A percentile compares a stretch with the other conserved stretches of the same genome.
phyloP scores from a whole-genome alignment of 2,329 filamentous ascomycete species.

The Apiospora arundinis region DNA sequence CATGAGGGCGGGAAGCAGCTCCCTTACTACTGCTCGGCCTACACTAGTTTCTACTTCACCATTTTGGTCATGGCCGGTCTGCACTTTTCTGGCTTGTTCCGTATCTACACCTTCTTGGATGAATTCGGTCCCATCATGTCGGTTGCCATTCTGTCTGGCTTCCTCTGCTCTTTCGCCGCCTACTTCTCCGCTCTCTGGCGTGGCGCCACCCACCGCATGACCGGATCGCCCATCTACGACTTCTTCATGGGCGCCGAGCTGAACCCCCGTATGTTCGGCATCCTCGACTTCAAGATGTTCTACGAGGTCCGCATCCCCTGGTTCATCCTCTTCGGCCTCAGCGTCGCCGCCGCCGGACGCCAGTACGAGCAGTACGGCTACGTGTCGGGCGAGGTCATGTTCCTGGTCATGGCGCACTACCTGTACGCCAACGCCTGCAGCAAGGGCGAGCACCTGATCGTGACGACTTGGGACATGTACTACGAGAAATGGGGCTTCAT shows the following conservation, averaged over 20 bases:
- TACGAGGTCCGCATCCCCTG: constrained; percentile 91
- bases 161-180: constrained; percentile 79
- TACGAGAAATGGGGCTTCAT: constrained; percentile 98
- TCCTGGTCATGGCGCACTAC: constrained; percentile 88
- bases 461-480: constrained; percentile 95
- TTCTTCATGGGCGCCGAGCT: constrained; percentile 94
- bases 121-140: constrained; percentile 93
- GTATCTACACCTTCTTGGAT: constrained; percentile 89
- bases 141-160: constrained; percentile 91
- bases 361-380: constrained; percentile 88
- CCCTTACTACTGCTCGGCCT: constrained; percentile 91
- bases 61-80: constrained; percentile 73
- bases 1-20: constrained; percentile 86
- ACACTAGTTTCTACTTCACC: constrained; percentile 86
- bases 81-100: constrained; percentile 85
- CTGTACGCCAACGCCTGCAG: constrained; percentile 91
- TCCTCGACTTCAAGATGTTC: constrained; percentile 96
- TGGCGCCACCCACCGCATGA: constrained; percentile 91
- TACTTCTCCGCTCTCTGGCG: constrained; percentile 85
- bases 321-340: constrained; percentile 86
- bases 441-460: constrained; percentile 90
- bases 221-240: constrained; percentile 82
- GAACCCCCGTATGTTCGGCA: constrained; percentile 85
- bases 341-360: constrained; percentile 76
- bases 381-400: constrained; percentile 82